These are phyloP conservation scores for Ceratocystis eucalypticola DNA, from an alignment of 2,329 filamentous ascomycete species.

Conservation along the genomic window DNA sequence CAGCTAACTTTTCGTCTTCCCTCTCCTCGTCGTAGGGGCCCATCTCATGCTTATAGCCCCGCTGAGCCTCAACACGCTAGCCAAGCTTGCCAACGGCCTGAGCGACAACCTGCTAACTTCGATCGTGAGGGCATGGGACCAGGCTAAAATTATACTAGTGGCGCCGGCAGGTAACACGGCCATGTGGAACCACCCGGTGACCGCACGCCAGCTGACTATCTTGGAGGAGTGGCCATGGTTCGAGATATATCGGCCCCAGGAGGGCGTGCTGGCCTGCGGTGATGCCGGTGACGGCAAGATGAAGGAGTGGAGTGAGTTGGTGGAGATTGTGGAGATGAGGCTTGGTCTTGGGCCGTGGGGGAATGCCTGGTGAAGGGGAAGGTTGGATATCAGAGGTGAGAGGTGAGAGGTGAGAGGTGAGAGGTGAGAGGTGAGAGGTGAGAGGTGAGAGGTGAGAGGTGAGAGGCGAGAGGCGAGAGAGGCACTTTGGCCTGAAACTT, in stretches of 20 bases:
- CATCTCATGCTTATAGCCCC: slow-evolving; percentile 70
- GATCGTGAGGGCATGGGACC: slow-evolving; percentile 81
- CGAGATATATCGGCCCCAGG: slow-evolving; percentile 56
- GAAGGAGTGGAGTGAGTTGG: slow-evolving; percentile 67
- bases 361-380: neutral
- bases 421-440: no score
- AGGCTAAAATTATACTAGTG: slow-evolving; percentile 58
- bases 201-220: slow-evolving; percentile 53
- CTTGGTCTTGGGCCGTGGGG: neutral
- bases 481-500: neutral
- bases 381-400: no score
- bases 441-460: no score
- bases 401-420: no score
- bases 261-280: slow-evolving; percentile 71
- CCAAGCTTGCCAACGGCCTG: slow-evolving; percentile 67
- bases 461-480: no score
- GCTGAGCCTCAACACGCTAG: slow-evolving; percentile 70
- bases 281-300: slow-evolving; percentile 74
- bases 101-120: slow-evolving; percentile 62
- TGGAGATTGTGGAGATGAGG: slow-evolving; percentile 44
- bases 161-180: slow-evolving; percentile 78
- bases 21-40: slow-evolving; percentile 40
- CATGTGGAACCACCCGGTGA: slow-evolving; percentile 83
- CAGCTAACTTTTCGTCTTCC: neutral
- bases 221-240: slow-evolving; percentile 55